phyloP scores from a whole-genome alignment of 2,329 filamentous ascomycete genomes.

The Emmonsiellopsis sp. region DNA sequence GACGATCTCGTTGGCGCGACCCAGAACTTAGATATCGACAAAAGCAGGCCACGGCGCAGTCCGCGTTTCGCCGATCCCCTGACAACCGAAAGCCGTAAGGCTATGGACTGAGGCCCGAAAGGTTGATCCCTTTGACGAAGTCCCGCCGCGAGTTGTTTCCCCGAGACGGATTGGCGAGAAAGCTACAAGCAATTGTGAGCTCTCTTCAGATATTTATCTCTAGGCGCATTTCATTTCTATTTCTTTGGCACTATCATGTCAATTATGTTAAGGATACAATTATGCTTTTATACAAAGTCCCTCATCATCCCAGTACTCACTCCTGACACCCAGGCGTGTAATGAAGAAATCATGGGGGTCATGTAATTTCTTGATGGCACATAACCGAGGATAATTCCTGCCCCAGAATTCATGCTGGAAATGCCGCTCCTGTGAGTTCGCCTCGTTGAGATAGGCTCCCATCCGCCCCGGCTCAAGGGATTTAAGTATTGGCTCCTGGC shows the following conservation, averaged over 20 bases:
- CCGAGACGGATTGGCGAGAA: not conserved
- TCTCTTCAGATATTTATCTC: not conserved
- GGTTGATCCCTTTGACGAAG: not conserved
- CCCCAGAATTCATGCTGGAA: conserved; percentile 35
- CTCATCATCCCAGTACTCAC: conserved; percentile 25
- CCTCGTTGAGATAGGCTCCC: conserved; percentile 35
- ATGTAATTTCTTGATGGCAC: conserved; percentile 30
- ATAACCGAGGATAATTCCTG: conserved; percentile 27
- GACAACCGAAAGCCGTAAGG: not conserved
- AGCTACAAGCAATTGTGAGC: not conserved
- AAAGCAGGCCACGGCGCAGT: not conserved
- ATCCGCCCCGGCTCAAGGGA: not conserved
- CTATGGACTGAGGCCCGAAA: not conserved
- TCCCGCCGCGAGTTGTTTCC: not conserved
- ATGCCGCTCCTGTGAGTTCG: conserved; percentile 24
- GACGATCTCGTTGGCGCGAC: not conserved
- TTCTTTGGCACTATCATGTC: conserved; percentile 35
- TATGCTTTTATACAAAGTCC: not conserved
- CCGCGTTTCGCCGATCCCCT: not conserved
- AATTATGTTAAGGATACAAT: no score
- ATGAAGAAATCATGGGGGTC: conserved; percentile 39
- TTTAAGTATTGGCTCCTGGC: not conserved
- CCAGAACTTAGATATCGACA: not conserved
- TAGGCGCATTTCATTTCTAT: no score
- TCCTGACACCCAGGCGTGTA: conserved; percentile 41